phyloP scores from a whole-genome alignment of 2,329 filamentous ascomycete species.

The Neopestalotiopsis clavispora region DNA sequence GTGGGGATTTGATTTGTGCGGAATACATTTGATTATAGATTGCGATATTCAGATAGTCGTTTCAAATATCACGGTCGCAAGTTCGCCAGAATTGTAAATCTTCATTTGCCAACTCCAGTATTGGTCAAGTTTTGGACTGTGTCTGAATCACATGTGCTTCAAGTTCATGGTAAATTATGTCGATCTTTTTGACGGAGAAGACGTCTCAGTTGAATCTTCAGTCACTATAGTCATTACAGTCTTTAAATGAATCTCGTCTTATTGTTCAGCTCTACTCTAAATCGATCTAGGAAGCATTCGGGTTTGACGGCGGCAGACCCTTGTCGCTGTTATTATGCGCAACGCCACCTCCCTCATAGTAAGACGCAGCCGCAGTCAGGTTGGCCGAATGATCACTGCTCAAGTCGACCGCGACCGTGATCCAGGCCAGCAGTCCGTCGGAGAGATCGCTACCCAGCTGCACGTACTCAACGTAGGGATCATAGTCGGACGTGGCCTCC shows the following conservation, averaged over 20 bases:
- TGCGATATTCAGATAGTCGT: neutral
- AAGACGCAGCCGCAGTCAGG: slow-evolving; percentile 4
- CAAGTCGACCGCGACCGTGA: slow-evolving; percentile 12
- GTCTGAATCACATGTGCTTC: no score
- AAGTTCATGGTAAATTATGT: no score
- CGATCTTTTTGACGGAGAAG: no score
- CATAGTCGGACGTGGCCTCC: slow-evolving; percentile 6
- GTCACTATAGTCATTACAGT: no score
- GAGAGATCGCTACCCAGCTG: slow-evolving; percentile 6
- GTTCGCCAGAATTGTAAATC: no score
- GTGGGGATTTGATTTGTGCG: slow-evolving; percentile 22
- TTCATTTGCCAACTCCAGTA: no score
- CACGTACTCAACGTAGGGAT: slow-evolving; percentile 17
- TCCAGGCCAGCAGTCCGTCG: slow-evolving; percentile 15
- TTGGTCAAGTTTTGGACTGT: no score
- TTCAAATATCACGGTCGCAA: neutral
- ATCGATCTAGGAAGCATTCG: neutral
- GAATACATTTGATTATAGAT: slow-evolving; percentile 20
- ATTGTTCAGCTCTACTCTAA: neutral
- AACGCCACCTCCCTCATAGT: slow-evolving; percentile 14
- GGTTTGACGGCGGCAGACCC: slow-evolving; percentile 11
- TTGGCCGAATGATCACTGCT: slow-evolving; percentile 13
- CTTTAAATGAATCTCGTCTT: neutral
- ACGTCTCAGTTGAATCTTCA: no score
- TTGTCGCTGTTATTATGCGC: neutral